phyloP scores from a whole-genome alignment of 2,329 filamentous ascomycete species.

The Ceratocystis diversiconidia region DNA sequence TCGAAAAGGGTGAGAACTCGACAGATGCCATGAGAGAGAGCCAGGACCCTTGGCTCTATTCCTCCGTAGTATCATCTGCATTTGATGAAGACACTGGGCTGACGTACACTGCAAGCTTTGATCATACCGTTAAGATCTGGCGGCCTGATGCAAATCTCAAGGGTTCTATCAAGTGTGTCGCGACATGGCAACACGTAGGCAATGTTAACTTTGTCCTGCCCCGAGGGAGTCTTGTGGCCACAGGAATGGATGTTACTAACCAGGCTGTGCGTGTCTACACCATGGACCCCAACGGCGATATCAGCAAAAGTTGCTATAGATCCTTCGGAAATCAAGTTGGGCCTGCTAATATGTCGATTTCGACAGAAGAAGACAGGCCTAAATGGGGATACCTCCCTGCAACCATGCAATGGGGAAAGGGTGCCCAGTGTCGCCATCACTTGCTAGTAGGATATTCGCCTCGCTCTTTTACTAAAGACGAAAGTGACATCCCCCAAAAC shows the following conservation, averaged over 20 bases:
- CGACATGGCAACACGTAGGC: slow-evolving; percentile 41
- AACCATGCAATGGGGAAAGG: slow-evolving; percentile 47
- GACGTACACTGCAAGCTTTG: slow-evolving; percentile 47
- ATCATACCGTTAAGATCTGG: slow-evolving; percentile 48
- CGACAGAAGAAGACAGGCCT: neutral
- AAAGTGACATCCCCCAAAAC: slow-evolving; percentile 44
- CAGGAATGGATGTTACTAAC: slow-evolving; percentile 40
- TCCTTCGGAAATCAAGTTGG: slow-evolving; percentile 22
- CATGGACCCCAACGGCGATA: slow-evolving; percentile 26
- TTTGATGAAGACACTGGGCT: slow-evolving; percentile 33
- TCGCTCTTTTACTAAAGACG: slow-evolving; percentile 37
- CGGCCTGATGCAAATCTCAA: slow-evolving; percentile 25
- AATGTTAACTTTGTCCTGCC: slow-evolving; percentile 48
- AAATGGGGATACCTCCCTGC: slow-evolving; percentile 51
- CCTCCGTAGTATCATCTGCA: slow-evolving; percentile 48
- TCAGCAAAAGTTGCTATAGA: slow-evolving; percentile 27
- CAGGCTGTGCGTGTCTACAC: slow-evolving; percentile 45
- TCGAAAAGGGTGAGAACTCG: slow-evolving; percentile 41
- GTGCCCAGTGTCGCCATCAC: slow-evolving; percentile 33
- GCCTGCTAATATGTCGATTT: neutral
- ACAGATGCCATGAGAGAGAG: slow-evolving; percentile 41
- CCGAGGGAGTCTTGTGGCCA: slow-evolving; percentile 37
- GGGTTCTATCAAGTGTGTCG: slow-evolving; percentile 28
- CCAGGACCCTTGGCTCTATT: slow-evolving; percentile 50
- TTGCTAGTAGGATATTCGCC: slow-evolving; percentile 51